phyloP scores from a whole-genome alignment of 2,329 filamentous ascomycete genomes.

The Epicoccum nigrum region DNA sequence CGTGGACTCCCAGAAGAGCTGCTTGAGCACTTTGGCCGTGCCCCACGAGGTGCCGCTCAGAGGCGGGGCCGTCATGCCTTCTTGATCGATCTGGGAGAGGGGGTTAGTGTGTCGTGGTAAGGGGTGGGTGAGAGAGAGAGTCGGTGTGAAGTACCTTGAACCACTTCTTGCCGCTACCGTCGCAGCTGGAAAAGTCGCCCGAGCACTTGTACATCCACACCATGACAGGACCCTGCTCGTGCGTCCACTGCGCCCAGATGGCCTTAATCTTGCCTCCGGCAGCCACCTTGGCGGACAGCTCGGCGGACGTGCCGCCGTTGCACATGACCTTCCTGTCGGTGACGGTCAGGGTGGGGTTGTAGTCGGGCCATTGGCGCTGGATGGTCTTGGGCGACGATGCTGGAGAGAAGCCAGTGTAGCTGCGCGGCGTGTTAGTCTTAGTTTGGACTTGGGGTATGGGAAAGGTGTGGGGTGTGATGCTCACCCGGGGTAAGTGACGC shows the following conservation, averaged over 20 bases:
- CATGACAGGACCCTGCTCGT: constrained; percentile 64
- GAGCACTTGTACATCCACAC: constrained; percentile 61
- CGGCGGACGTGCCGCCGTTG: constrained; percentile 55
- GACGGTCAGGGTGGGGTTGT: constrained; percentile 60
- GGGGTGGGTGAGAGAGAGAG: neutral
- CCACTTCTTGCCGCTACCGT: constrained; percentile 61
- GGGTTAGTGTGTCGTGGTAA: neutral
- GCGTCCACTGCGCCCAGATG: constrained; percentile 64
- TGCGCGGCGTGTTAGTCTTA: constrained; percentile 47
- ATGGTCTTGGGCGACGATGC: constrained; percentile 58
- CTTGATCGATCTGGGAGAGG: constrained; percentile 52
- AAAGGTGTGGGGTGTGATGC: neutral
- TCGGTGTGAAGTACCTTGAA: constrained; percentile 54
- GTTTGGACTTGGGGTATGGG: constrained; percentile 29
- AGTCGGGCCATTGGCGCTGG: constrained; percentile 64
- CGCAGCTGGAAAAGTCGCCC: constrained; percentile 55
- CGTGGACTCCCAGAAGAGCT: constrained; percentile 60
- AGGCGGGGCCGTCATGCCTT: constrained; percentile 54
- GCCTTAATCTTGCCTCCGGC: constrained; percentile 60
- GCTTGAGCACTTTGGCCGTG: constrained; percentile 55
- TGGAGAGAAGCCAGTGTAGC: constrained; percentile 61
- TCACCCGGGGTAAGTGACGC: constrained; percentile 41
- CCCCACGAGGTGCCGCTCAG: constrained; percentile 59
- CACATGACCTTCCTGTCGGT: constrained; percentile 60
- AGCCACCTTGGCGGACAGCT: constrained; percentile 54